Evolutionary conservation across 108 stramenopile genomes (phyloP), one percentile per base, ranked within the genome.

Genomic region (Cyclotella kingstonii): DNA sequence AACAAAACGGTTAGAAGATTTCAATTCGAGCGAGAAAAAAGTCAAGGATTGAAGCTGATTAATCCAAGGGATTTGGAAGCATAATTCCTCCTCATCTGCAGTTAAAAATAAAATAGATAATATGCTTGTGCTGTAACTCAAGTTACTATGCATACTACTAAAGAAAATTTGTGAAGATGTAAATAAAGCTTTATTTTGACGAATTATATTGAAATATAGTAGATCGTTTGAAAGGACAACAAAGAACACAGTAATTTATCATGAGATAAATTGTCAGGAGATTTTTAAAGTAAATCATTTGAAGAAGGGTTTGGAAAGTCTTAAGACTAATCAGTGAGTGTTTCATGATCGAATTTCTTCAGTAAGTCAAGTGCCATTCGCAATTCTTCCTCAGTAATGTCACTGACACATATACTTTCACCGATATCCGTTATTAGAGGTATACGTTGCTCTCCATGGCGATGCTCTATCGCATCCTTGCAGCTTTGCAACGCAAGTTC

Each of bases 391-490:
- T 76, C 68, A 23, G 95, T 89, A 36, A 97, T 82, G 70, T 96
- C 95, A 72, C 88, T 91, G 3, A 96, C 95, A 67, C 91, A 95
- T 26, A 88, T 73, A 72, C 86, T 86, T 38, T 90, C 86, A 19
- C 95, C 96, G 58, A 96, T 94, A 31, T 89, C 94, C 10, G 87
- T 82, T 29, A 96, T 86, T 9, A 97, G 78, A 38, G 96, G 96
- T 72, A 96, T 87, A 33, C 96, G 80, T 68, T 91, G 90, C 54
- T 89, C 89, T 17, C 96, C 96, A 69, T 96, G 85, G 57, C 96
- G 83, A 81, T 97, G 96, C 66, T 96, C 95, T 47, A 94, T 89
- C 14, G 95, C 95, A 73, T 97, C 96, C 47, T 87, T 82, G 43
- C 93, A 91, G 40, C 89, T 94, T 62, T 92, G 88, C 88, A 84